phyloP scores from a whole-genome alignment of 176 grass and related monocot species.

The Bromus sterilis region DNA sequence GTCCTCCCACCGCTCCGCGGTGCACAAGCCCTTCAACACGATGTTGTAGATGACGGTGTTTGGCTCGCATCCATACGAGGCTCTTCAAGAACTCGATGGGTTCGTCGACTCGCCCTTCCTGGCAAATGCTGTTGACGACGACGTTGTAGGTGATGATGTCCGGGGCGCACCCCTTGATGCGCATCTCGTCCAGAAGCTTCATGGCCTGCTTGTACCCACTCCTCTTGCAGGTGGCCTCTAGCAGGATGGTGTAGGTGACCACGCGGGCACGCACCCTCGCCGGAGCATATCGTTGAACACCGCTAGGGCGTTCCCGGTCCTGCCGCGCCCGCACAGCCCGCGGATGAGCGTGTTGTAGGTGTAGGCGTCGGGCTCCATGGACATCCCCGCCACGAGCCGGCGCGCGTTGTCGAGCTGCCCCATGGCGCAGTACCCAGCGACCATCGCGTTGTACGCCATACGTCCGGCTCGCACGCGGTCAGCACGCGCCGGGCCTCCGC shows the following conservation, averaged over 20 bases:
- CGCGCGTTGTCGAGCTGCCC: constrained; percentile 33
- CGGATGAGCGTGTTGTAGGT: constrained; percentile 62
- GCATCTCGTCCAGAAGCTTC: constrained; percentile 48
- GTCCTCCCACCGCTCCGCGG: constrained; percentile 34
- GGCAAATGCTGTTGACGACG: too few species aligned
- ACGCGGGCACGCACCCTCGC: constrained; percentile 34
- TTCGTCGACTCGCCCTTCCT: too few species aligned
- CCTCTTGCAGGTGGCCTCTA: too few species aligned
- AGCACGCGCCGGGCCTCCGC: constrained; percentile 25
- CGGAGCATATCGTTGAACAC: constrained; percentile 29
- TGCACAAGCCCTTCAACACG: too few species aligned
- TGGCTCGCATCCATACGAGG: constrained; percentile 25
- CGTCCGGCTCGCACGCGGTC: neutral
- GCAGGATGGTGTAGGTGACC: constrained; percentile 58
- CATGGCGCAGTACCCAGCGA: constrained; percentile 22
- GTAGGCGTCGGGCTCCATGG: constrained; percentile 21
- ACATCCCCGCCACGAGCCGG: constrained; percentile 20
- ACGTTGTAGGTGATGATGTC: too few species aligned
- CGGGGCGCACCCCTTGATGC: constrained; percentile 25
- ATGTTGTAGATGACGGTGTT: constrained; percentile 46
- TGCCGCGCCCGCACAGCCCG: constrained; percentile 29
- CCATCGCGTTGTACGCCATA: constrained; percentile 31
- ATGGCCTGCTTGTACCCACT: constrained; percentile 38
- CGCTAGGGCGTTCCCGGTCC: constrained; percentile 24
- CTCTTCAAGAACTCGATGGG: too few species aligned